Evolutionary conservation across 352 stramenopile genomes (phyloP).

Genomic region (Globisporangium takayamanum): DNA sequence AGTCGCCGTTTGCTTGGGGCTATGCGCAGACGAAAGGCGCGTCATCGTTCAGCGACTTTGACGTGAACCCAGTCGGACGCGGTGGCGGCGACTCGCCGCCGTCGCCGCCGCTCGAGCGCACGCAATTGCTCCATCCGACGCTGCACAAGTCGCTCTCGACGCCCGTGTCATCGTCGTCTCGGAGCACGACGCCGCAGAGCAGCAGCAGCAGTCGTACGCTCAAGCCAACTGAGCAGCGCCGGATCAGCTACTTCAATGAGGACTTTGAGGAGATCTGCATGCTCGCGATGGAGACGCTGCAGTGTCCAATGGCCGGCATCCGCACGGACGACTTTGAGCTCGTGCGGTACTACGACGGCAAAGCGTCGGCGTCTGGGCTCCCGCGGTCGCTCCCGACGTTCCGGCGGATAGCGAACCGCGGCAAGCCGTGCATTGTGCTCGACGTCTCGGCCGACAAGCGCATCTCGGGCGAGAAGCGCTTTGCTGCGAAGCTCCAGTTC

Average conservation of each 20-base stretch:
- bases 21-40: constrained; percentile 6
- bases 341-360: constrained; percentile 69
- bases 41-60: constrained; percentile 46
- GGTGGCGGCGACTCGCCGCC: background rate
- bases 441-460: constrained; percentile 85
- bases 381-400: constrained; percentile 81
- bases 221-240: constrained; percentile 22
- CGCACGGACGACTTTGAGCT: constrained; percentile 85
- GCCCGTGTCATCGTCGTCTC: constrained; percentile 17
- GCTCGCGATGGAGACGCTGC: constrained; percentile 81
- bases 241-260: constrained; percentile 84
- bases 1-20: constrained; percentile 19
- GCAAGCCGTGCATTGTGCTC: constrained; percentile 86
- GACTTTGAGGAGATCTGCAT: constrained; percentile 87
- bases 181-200: constrained; percentile 11
- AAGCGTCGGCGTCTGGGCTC: constrained; percentile 34
- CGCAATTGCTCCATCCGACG: constrained; percentile 11
- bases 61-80: constrained; percentile 22
- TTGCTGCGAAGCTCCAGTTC: constrained; percentile 80
- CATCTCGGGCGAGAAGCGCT: constrained; percentile 83
- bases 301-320: constrained; percentile 83
- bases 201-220: constrained; percentile 37
- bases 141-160: constrained; percentile 22
- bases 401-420: constrained; percentile 71
- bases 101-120: constrained; percentile 3